Conservation (phyloP, 2,329 filamentous ascomycete species). For the Orbilia javanica region DNA sequence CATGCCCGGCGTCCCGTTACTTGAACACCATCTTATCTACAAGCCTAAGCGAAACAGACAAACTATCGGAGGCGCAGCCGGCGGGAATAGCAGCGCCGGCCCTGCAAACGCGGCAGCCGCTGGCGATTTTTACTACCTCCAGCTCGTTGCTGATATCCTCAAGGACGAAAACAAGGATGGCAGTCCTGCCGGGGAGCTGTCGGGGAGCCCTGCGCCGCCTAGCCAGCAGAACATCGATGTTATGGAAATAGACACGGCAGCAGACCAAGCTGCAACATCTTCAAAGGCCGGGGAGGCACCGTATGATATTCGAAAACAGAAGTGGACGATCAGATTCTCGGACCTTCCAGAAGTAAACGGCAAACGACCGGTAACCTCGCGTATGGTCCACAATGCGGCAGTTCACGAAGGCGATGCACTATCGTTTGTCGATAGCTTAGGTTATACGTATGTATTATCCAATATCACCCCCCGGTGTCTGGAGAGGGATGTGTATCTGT, state of each 20-base stretch:
- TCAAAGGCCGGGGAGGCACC: neutral
- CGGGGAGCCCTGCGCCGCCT: neutral
- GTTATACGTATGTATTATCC: conserved; percentile 59
- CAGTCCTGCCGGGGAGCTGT: neutral
- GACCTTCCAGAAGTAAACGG: conserved; percentile 61
- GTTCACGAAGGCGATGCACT: conserved; percentile 60
- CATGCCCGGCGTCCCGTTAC: conserved; percentile 59
- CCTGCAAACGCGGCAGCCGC: conserved; percentile 34
- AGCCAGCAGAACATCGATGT: conserved; percentile 13
- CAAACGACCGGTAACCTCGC: conserved; percentile 58
- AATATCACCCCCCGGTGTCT: neutral
- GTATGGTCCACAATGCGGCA: conserved; percentile 52
- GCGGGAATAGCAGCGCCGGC: conserved; percentile 17
- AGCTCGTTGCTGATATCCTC: conserved; percentile 59
- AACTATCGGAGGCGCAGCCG: conserved; percentile 20
- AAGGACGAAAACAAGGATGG: conserved; percentile 16
- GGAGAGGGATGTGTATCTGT: conserved; percentile 25
- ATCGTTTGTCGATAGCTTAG: conserved; percentile 60
- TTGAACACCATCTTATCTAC: conserved; percentile 62
- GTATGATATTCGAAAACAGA: conserved; percentile 60
- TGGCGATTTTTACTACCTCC: conserved; percentile 61
- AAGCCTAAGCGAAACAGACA: conserved; percentile 60
- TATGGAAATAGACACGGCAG: conserved; percentile 36
- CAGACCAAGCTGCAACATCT: neutral
- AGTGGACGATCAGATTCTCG: conserved; percentile 60